phyloP scores from a whole-genome alignment of 2,329 filamentous ascomycete genomes.

The Acephala macrosclerotiorum region DNA sequence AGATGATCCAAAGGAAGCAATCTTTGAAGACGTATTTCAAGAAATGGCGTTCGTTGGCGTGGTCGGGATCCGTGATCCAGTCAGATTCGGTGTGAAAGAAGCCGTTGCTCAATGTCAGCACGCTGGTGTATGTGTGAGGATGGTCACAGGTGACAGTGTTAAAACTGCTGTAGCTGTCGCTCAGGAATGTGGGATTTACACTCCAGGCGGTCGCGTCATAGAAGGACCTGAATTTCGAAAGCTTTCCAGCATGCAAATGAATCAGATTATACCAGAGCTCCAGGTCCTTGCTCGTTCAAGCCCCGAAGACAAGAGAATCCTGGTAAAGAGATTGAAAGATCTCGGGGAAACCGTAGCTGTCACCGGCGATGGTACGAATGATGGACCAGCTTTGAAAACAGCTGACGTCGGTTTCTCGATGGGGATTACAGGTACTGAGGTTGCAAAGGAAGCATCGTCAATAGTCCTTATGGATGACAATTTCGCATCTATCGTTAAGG shows the following conservation, averaged over 20 bases:
- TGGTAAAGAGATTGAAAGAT: conserved; percentile 69
- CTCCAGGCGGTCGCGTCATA: conserved; percentile 66
- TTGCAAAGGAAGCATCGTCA: conserved; percentile 66
- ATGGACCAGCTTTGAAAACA: conserved; percentile 69
- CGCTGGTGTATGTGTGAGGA: conserved; percentile 75
- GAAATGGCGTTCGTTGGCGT: conserved; percentile 78
- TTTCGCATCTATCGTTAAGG: conserved; percentile 68
- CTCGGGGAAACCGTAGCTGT: conserved; percentile 72
- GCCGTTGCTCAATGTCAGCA: conserved; percentile 72
- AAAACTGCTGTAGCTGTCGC: conserved; percentile 78
- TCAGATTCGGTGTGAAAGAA: conserved; percentile 70
- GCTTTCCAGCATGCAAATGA: conserved; percentile 65
- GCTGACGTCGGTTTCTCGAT: conserved; percentile 74
- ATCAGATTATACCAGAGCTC: conserved; percentile 64
- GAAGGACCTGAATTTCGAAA: conserved; percentile 73
- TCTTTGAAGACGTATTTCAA: conserved; percentile 73
- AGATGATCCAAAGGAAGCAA: conserved; percentile 66
- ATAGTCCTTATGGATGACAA: conserved; percentile 71
- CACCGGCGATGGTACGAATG: conserved; percentile 72
- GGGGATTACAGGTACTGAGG: conserved; percentile 71
- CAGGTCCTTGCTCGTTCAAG: conserved; percentile 75
- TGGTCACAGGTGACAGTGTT: conserved; percentile 78
- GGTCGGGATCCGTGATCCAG: conserved; percentile 78
- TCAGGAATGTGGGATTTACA: conserved; percentile 70
- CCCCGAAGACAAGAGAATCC: conserved; percentile 72